Conservation (phyloP, 192 early-diverging fungal species). For the Powellomyces hirtus region DNA sequence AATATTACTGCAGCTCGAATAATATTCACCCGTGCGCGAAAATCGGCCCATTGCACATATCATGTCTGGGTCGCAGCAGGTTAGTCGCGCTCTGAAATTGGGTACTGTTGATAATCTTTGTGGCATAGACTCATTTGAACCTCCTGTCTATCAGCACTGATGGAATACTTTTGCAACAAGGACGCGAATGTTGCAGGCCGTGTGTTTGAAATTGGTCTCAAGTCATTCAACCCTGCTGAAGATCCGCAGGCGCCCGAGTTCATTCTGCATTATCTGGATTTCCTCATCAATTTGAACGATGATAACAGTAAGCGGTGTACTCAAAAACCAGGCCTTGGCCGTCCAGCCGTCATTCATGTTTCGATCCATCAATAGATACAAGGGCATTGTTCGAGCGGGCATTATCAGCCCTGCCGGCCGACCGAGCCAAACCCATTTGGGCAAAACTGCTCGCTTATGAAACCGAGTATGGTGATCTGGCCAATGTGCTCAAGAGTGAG, state of each 20-base stretch:
- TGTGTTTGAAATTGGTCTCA: slow-evolving; percentile 88
- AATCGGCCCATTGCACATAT: slow-evolving; percentile 69
- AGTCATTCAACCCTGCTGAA: slow-evolving; percentile 62
- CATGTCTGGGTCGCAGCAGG: slow-evolving; percentile 85
- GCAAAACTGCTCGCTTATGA: slow-evolving; percentile 79
- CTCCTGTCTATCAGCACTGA: slow-evolving; percentile 56
- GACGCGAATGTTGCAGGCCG: slow-evolving; percentile 77
- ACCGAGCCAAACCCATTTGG: slow-evolving; percentile 78
- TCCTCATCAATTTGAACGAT: slow-evolving; percentile 84
- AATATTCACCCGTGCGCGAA: slow-evolving; percentile 76
- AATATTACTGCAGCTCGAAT: slow-evolving; percentile 69
- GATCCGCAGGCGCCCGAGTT: slow-evolving; percentile 56
- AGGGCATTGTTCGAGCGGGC: slow-evolving; percentile 88
- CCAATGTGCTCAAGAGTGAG: slow-evolving; percentile 71
- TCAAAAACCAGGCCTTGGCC: not conserved
- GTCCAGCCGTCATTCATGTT: not conserved
- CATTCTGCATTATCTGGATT: slow-evolving; percentile 81
- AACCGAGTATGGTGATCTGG: slow-evolving; percentile 82
- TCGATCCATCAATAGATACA: slow-evolving; percentile 56
- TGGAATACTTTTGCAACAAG: slow-evolving; percentile 92
- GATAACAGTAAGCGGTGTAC: slow-evolving; percentile 67
- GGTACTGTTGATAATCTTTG: too few relatives aligned
- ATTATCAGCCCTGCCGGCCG: slow-evolving; percentile 64
- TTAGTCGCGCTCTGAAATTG: slow-evolving; percentile 21
- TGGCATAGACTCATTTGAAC: too few relatives aligned